Conservation (phyloP, 441 rosid species). For the Adansonia madagascariensis region DNA sequence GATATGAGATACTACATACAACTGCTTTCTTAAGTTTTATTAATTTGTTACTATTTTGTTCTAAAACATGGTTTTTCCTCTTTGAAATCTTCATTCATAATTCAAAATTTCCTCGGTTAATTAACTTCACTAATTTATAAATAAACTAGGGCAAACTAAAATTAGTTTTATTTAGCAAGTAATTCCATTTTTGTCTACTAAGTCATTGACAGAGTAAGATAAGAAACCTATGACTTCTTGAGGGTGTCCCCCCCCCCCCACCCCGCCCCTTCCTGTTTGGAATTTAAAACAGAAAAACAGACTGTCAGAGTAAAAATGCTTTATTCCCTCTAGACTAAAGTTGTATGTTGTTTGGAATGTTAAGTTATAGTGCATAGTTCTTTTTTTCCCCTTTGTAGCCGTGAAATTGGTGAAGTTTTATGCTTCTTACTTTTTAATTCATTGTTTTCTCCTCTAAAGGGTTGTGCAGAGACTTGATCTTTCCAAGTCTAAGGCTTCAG, state of each 20-base stretch:
- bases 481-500: conserved; percentile 97
- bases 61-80: conserved; percentile 5
- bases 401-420: conserved; percentile 2
- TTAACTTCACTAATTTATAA: not conserved
- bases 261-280: not conserved
- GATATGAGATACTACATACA: not conserved
- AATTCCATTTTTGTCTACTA: not conserved
- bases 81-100: conserved; percentile 2
- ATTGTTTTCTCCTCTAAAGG: conserved; percentile 57
- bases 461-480: conserved; percentile 97
- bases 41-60: conserved; percentile 3
- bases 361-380: not conserved
- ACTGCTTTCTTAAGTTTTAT: not conserved
- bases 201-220: conserved; percentile 1
- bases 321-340: not conserved
- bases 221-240: conserved; percentile 11
- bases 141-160: not conserved
- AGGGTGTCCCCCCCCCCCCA: not conserved
- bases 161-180: not conserved
- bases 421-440: conserved; percentile 30
- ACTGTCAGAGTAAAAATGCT: not conserved
- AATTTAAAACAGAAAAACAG: conserved; percentile 7
- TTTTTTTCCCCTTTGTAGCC: not conserved
- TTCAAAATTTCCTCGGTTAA: not conserved
- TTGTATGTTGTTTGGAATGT: not conserved